Base-by-base conservation (phyloP, 176 grass and related monocot genomes). In the Oryza nivara region DNA sequence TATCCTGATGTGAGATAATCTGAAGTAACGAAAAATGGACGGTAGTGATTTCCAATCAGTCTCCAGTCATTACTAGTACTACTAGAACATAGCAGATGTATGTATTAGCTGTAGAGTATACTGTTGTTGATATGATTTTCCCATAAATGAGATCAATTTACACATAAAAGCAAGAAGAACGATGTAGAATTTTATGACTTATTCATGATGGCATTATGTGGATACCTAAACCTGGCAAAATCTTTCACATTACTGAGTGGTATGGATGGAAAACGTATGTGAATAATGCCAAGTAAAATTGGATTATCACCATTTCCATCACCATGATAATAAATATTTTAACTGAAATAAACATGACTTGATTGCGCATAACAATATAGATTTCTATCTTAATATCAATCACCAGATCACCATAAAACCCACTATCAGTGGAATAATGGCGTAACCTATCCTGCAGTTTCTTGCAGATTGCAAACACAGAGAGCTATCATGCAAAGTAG, bases 1-100 rank as follows among this genome's bases (percentile, higher is more conserved):
- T 66, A 44, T 47, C 56, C 58, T 25, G 34, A 30, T 58, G 9
- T 83, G 60, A 26, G 78, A 89, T 45, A 25, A 82, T 73, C 73
- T 87, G 35, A 81, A 75, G 61, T 85, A 16, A 54, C 22, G 32
- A 47, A 34, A 80, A 76, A 77, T 86, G 67, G 79, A 74, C 25
- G 41, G 74, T 83, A 45, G 26, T 81, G 54, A 44, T 15, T 81
- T 64, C 68, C 54, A 82, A 68, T 38, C 14, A 34, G 65, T 54
- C 56, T 56, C 52, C 20, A 73, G 17, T 41, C 26, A 67, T 67
- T 58, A 11, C 32, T 23, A 7, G 74, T 45, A 70, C 19, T 84
- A 56, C 6, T 60, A 47, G 46, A 84, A 52, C 41, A 82, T 63
- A 25, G 44, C 32, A 81, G 5, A 65, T 16, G 44, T 9, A 34